Percentiles rank a stretch among this genome's conserved stretches.
Evolutionary conservation across 1,139 yeast genomes (phyloP).

Genomic region (Geotrichum citri-aurantii): DNA sequence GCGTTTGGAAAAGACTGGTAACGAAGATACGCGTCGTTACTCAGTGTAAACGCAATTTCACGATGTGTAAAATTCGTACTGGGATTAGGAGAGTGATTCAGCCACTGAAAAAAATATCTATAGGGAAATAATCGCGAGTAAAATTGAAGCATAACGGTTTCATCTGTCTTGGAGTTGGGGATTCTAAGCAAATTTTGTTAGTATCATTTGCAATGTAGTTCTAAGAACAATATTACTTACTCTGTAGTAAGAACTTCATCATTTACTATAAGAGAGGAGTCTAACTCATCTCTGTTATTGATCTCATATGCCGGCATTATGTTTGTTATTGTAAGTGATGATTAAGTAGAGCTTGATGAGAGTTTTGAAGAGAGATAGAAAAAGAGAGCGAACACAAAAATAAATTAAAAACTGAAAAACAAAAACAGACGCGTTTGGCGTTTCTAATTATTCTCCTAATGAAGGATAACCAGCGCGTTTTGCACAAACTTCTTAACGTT

Average conservation of each 20-base stretch:
- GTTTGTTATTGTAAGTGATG: background rate
- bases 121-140: slow-evolving; percentile 62
- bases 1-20: slow-evolving; percentile 66
- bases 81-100: slow-evolving; percentile 75
- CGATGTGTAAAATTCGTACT: slow-evolving; percentile 65
- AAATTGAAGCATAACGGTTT: slow-evolving; percentile 37
- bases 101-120: slow-evolving; percentile 74
- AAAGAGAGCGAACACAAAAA: background rate
- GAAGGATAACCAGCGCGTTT: slow-evolving; percentile 1
- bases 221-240: background rate
- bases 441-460: slow-evolving; percentile 5
- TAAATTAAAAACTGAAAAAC: background rate
- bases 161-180: slow-evolving; percentile 13
- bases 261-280: background rate
- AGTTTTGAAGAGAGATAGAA: background rate
- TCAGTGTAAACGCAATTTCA: slow-evolving; percentile 87
- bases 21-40: slow-evolving; percentile 74
- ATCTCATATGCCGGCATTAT: slow-evolving; percentile 7
- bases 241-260: background rate
- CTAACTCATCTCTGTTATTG: background rate
- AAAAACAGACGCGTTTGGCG: background rate
- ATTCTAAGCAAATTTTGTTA: background rate
- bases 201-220: background rate
- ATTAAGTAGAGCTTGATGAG: background rate
- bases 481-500: slow-evolving; percentile 6